These are phyloP conservation scores for Lyophyllum semitale DNA, from an alignment of 768 basidiomycete genomes.

Conservation along the genomic window DNA sequence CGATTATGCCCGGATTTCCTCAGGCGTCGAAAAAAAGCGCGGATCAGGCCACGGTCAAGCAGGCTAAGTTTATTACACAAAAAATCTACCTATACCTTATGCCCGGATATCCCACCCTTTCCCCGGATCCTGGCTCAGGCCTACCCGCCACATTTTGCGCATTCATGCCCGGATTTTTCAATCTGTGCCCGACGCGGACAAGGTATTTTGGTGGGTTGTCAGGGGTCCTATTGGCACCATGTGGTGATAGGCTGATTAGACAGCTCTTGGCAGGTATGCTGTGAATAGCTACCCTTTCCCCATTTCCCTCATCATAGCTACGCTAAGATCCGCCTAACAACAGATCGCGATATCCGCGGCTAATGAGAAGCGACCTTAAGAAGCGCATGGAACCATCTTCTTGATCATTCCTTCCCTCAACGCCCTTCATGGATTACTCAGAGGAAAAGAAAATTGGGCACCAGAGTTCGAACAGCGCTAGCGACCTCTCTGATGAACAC, in stretches of 20 bases:
- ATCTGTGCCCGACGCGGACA: too few species aligned
- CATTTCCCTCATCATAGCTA: not conserved
- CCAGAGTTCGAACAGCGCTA: slow-evolving; percentile 16
- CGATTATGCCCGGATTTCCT: too few species aligned
- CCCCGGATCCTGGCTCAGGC: too few species aligned
- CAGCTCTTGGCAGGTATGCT: not conserved
- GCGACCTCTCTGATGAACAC: slow-evolving; percentile 18
- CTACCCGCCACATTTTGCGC: too few species aligned
- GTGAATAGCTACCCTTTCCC: not conserved
- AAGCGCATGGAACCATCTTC: not conserved
- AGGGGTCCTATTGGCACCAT: too few species aligned
- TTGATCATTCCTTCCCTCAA: slow-evolving; percentile 4
- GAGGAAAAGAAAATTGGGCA: slow-evolving; percentile 27
- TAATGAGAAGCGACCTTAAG: slow-evolving; percentile 1
- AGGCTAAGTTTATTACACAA: too few species aligned
- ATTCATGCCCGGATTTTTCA: too few species aligned
- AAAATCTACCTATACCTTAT: too few species aligned
- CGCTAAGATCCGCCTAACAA: slow-evolving; percentile 3
- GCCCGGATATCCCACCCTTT: too few species aligned
- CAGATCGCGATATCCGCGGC: not conserved
- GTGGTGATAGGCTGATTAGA: not conserved
- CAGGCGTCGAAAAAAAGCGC: too few species aligned
- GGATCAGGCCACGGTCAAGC: too few species aligned
- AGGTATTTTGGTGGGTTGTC: too few species aligned
- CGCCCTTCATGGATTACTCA: slow-evolving; percentile 15